A percentile compares a stretch with the other conserved stretches of the same genome.
Evolutionary conservation across 2,329 filamentous ascomycete species (phyloP).

Genomic region (Paraconiothyrium sp.): DNA sequence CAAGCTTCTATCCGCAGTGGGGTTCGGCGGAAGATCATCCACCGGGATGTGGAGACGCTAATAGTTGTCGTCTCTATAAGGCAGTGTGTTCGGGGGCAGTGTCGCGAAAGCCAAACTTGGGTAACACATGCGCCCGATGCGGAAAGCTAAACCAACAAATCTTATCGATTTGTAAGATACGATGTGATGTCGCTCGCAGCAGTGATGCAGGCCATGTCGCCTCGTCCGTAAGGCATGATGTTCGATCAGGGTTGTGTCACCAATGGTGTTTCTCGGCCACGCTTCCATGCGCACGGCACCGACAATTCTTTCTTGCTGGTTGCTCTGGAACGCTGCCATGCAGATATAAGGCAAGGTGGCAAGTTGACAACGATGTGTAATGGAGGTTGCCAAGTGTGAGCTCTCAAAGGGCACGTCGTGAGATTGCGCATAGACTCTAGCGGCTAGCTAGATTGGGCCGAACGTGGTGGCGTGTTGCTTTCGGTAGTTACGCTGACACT

Average conservation of each 20-base stretch:
- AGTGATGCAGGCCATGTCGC: neutral
- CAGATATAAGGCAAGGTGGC: neutral
- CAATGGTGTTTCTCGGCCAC: slow-evolving; percentile 1
- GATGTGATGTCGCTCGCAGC: neutral
- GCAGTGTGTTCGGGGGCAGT: neutral
- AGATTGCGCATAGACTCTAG: no score
- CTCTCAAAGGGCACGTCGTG: no score
- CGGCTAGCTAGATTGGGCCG: neutral
- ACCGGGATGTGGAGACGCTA: neutral
- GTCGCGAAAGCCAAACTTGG: neutral
- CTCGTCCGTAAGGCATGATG: slow-evolving; percentile 9
- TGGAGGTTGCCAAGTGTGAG: no score
- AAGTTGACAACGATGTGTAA: neutral
- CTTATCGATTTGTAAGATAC: neutral
- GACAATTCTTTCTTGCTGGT: neutral
- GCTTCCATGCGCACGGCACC: neutral
- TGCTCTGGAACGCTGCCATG: neutral
- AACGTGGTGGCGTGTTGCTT: neutral
- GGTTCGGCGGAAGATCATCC: slow-evolving; percentile 1
- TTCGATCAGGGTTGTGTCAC: slow-evolving; percentile 6
- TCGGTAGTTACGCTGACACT: neutral
- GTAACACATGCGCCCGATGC: neutral
- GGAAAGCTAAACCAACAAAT: neutral
- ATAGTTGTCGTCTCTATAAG: neutral
- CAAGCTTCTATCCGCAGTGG: slow-evolving; percentile 1